These are phyloP conservation scores for Aquilaria agallochum DNA, from an alignment of 441 rosid species.

Conservation along the genomic window DNA sequence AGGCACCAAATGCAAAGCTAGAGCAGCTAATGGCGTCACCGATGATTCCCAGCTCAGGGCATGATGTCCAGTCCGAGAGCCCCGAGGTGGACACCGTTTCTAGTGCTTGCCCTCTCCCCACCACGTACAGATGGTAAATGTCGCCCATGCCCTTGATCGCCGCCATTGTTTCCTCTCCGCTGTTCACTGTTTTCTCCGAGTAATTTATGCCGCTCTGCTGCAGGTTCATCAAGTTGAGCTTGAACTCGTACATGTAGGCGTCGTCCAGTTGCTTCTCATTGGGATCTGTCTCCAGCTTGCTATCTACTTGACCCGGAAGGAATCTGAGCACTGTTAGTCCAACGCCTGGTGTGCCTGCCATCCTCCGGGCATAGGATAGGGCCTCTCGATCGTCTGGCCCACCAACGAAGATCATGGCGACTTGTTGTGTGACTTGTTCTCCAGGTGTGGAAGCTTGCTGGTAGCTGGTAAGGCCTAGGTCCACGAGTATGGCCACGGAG, in stretches of 20 bases:
- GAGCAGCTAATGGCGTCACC: conserved; percentile 25
- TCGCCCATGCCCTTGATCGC: conserved; percentile 21
- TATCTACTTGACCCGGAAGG: conserved; percentile 14
- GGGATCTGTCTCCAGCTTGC: not conserved
- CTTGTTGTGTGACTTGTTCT: not conserved
- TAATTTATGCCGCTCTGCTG: conserved; percentile 17
- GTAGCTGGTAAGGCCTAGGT: conserved; percentile 23
- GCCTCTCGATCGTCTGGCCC: conserved; percentile 46
- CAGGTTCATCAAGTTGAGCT: conserved; percentile 23
- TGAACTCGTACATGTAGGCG: conserved; percentile 30
- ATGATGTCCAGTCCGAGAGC: conserved; percentile 21
- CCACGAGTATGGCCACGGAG: conserved; percentile 33
- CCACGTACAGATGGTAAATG: conserved; percentile 27
- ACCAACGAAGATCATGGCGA: conserved; percentile 29
- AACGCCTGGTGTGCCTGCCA: conserved; percentile 20
- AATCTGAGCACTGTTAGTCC: conserved; percentile 30
- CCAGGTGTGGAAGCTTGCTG: conserved; percentile 8
- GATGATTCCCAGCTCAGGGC: conserved; percentile 29
- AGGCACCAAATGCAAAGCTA: conserved; percentile 26
- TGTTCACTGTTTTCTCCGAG: conserved; percentile 26
- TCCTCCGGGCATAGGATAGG: conserved; percentile 39
- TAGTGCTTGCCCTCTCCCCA: conserved; percentile 28
- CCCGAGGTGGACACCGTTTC: conserved; percentile 19
- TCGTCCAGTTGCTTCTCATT: conserved; percentile 23
- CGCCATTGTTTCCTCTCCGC: conserved; percentile 25